Percentiles rank a stretch among this genome's conserved stretches.
phyloP scores from a whole-genome alignment of 2,329 filamentous ascomycete genomes.

The Boeremia exigua region DNA sequence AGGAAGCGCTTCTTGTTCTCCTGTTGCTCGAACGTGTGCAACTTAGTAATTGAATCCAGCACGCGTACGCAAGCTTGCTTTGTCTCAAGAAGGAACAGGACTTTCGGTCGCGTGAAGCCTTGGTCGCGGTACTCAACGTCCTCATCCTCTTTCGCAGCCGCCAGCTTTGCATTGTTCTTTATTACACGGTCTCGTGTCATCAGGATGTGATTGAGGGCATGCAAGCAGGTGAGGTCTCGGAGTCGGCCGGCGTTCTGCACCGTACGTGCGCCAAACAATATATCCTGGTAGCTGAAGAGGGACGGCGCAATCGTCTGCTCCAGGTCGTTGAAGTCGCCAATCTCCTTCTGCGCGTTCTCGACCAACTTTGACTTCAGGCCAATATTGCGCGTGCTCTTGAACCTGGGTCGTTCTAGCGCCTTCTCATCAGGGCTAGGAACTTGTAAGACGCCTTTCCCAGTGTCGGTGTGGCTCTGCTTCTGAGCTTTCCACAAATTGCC shows the following conservation, averaged over 20 bases:
- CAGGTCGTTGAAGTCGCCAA: constrained; percentile 62
- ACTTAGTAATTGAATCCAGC: constrained; percentile 75
- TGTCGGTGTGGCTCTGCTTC: constrained; percentile 36
- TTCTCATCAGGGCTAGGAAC: constrained; percentile 29
- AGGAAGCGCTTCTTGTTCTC: constrained; percentile 94
- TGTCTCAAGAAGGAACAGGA: constrained; percentile 88
- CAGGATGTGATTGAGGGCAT: constrained; percentile 89
- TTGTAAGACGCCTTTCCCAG: constrained; percentile 40
- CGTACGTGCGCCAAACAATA: constrained; percentile 77
- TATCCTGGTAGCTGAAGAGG: constrained; percentile 82
- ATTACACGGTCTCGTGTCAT: constrained; percentile 91
- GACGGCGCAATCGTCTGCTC: constrained; percentile 72
- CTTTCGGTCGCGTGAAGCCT: constrained; percentile 92
- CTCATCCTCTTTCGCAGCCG: constrained; percentile 67
- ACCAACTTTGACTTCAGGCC: constrained; percentile 43
- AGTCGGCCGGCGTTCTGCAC: constrained; percentile 71
- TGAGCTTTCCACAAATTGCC: constrained; percentile 56
- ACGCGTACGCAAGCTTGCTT: constrained; percentile 82
- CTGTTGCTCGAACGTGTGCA: constrained; percentile 86
- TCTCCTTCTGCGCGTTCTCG: constrained; percentile 36
- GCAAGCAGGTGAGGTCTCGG: constrained; percentile 76
- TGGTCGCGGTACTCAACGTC: constrained; percentile 83
- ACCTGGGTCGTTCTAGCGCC: constrained; percentile 23
- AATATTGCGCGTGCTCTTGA: constrained; percentile 36
- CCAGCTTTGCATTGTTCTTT: constrained; percentile 85